Conservation (phyloP, 495 filamentous ascomycete genomes). For the Aspergillus nanangensis region DNA sequence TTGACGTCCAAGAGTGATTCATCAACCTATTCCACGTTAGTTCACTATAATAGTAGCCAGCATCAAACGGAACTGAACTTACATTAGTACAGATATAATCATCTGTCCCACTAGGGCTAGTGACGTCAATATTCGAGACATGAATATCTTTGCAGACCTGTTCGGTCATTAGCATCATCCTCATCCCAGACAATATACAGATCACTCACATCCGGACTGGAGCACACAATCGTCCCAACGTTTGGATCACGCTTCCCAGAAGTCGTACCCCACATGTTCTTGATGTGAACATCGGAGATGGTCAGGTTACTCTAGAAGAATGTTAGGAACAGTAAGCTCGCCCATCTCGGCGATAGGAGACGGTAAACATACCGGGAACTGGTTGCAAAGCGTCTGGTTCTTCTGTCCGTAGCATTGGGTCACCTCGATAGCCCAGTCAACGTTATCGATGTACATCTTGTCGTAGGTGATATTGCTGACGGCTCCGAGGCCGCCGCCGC, state of each 20-base stretch:
- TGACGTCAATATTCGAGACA: conserved; percentile 46
- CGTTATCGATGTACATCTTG: conserved; percentile 50
- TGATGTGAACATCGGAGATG: conserved; percentile 52
- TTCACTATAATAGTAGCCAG: not conserved
- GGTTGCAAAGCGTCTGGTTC: conserved; percentile 56
- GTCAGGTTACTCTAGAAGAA: conserved; percentile 44
- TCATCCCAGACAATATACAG: too few species aligned
- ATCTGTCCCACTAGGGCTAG: conserved; percentile 45
- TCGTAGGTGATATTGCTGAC: conserved; percentile 57
- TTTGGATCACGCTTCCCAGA: conserved; percentile 46
- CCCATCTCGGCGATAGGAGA: not conserved
- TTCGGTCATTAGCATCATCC: too few species aligned
- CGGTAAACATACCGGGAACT: conserved; percentile 43
- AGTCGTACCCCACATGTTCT: conserved; percentile 51
- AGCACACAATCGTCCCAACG: conserved; percentile 54
- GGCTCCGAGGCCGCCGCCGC: conserved; percentile 52
- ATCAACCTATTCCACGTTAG: conserved; percentile 26
- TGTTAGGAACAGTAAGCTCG: not conserved
- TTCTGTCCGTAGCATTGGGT: conserved; percentile 64
- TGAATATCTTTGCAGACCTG: conserved; percentile 51
- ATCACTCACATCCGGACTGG: conserved; percentile 39
- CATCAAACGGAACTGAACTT: conserved; percentile 5
- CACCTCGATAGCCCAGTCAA: conserved; percentile 62
- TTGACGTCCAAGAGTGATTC: conserved; percentile 36
- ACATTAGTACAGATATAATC: conserved; percentile 53